Conservation (phyloP, 345 rosid genomes). For the Lepidium sativum region DNA sequence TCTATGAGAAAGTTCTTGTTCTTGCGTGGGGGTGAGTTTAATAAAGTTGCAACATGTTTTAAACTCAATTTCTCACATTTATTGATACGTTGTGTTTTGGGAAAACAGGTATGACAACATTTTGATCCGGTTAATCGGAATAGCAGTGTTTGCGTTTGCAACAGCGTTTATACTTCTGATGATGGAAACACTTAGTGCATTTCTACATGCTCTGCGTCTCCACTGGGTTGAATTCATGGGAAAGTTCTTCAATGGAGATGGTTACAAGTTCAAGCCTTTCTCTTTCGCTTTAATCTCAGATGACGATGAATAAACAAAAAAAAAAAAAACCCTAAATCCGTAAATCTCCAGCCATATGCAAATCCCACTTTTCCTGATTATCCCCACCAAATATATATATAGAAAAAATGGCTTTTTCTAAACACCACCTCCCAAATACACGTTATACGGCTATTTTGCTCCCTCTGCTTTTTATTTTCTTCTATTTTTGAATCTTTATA, state of each 20-base stretch:
- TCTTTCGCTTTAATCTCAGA: constrained; percentile 57
- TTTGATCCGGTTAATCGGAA: constrained; percentile 58
- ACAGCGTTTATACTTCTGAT: constrained; percentile 84
- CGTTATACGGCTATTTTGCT: constrained; percentile 18
- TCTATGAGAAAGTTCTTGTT: constrained; percentile 90
- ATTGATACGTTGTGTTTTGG: neutral
- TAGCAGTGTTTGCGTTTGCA: constrained; percentile 87
- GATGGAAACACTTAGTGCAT: constrained; percentile 98
- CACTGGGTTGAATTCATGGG: constrained; percentile 96
- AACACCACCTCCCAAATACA: neutral
- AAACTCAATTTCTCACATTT: neutral
- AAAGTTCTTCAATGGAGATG: constrained; percentile 90
- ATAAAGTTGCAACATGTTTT: neutral
- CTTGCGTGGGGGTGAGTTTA: constrained; percentile 89
- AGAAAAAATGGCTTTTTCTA: constrained; percentile 8
- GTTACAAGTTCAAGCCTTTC: constrained; percentile 90
- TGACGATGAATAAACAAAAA: constrained; percentile 46
- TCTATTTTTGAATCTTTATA: neutral
- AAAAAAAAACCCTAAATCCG: neutral
- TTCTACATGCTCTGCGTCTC: constrained; percentile 93
- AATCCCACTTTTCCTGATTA: constrained; percentile 1
- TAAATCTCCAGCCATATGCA: constrained; percentile 8
- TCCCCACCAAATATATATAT: constrained; percentile 1
- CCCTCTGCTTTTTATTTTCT: neutral
- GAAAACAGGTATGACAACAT: constrained; percentile 69